Percentiles rank a stretch among this genome's conserved stretches.
These are phyloP conservation scores for Neovahlkampfia damariscottae DNA, from an alignment of 78 protist species.

Conservation along the genomic window DNA sequence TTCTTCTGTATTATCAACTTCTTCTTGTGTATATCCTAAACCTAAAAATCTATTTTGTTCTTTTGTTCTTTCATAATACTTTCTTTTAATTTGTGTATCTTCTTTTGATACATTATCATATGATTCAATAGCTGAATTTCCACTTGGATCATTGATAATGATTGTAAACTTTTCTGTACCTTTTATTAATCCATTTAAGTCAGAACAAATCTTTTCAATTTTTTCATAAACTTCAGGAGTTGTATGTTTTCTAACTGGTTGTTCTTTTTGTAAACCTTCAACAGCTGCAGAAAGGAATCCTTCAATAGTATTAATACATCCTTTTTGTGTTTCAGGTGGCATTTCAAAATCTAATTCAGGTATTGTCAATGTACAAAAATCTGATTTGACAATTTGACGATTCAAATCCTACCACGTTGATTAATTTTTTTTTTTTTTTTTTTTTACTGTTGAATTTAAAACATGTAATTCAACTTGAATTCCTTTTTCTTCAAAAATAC, in stretches of 20 bases:
- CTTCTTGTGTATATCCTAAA: not conserved
- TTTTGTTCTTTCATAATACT: not conserved
- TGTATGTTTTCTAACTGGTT: not conserved
- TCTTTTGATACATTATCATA: not conserved
- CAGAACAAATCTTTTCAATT: conserved; percentile 29
- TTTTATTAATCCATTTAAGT: conserved; percentile 10
- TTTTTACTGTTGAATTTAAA: no score
- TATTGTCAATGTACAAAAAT: conserved; percentile 53
- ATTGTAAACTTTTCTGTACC: conserved; percentile 45
- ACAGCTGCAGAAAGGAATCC: conserved; percentile 15
- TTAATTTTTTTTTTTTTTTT: no score
- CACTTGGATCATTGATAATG: conserved; percentile 67
- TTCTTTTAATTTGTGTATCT: not conserved
- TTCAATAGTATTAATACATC: conserved; percentile 66
- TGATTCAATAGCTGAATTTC: conserved; percentile 66
- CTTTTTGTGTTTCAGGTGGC: conserved; percentile 47
- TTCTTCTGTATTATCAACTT: not conserved
- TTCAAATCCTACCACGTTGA: conserved; percentile 68
- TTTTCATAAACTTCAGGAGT: conserved; percentile 34
- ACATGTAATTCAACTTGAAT: conserved; percentile 29
- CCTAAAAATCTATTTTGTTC: not conserved
- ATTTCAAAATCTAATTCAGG: conserved; percentile 80
- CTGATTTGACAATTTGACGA: conserved; percentile 63
- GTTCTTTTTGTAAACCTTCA: not conserved
- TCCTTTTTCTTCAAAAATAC: conserved; percentile 39